These are phyloP conservation scores for Diaporthe vaccinii DNA, from an alignment of 2,329 filamentous ascomycete genomes.

Conservation along the genomic window DNA sequence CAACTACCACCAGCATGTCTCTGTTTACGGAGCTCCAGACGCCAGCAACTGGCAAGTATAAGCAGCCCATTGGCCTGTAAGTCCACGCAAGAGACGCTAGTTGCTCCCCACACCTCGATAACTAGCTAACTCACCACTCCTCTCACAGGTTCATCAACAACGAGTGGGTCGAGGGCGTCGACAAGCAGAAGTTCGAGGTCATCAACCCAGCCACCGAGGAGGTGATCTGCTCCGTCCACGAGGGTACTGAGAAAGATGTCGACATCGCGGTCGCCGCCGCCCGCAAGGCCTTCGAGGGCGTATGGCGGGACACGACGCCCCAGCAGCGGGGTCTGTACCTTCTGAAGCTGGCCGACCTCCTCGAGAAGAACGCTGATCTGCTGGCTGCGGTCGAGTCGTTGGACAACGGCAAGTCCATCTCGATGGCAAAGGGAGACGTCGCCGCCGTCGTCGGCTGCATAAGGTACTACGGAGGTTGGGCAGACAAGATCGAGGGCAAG, in stretches of 20 bases:
- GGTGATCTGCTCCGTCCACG: constrained; percentile 84
- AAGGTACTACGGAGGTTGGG: constrained; percentile 91
- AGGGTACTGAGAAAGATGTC: constrained; percentile 90
- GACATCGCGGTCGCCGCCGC: constrained; percentile 86
- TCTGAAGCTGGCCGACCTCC: constrained; percentile 82
- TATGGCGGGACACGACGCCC: constrained; percentile 78
- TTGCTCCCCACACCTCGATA: too few species aligned
- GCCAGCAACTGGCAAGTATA: constrained; percentile 71
- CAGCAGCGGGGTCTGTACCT: constrained; percentile 78
- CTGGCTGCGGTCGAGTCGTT: constrained; percentile 88
- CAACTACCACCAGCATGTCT: constrained; percentile 47
- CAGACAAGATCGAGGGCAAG: constrained; percentile 92
- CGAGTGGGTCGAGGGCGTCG: constrained; percentile 85
- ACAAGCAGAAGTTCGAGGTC: constrained; percentile 92
- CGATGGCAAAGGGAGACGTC: constrained; percentile 82
- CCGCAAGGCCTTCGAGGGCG: constrained; percentile 85
- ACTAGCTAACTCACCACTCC: neutral
- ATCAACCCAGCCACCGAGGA: constrained; percentile 90
- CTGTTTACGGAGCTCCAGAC: constrained; percentile 73
- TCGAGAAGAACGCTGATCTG: constrained; percentile 82
- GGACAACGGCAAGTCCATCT: constrained; percentile 88
- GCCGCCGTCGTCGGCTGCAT: constrained; percentile 76
- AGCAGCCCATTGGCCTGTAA: constrained; percentile 74
- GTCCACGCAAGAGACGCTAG: constrained; percentile 46
- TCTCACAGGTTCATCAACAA: constrained; percentile 86